phyloP scores from a whole-genome alignment of 208 protist species.

The Ichthyophonus hoferi region DNA sequence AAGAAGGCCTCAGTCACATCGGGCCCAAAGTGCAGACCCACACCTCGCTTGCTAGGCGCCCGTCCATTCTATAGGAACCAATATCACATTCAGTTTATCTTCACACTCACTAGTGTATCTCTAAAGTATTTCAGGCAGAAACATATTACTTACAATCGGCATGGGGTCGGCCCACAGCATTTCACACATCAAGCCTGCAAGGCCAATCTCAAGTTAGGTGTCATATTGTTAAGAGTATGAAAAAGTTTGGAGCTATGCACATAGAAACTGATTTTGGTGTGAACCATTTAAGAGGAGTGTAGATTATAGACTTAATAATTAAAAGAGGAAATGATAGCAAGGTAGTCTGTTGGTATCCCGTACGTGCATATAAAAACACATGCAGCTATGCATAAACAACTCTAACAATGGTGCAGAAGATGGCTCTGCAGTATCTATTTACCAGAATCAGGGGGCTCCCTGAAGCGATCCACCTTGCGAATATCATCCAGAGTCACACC shows the following conservation, averaged over 20 bases:
- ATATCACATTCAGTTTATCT: no score
- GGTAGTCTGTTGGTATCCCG: neutral
- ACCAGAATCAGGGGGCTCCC: constrained; percentile 79
- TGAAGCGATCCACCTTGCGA: constrained; percentile 83
- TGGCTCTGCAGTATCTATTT: neutral
- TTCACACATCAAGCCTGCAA: constrained; percentile 80
- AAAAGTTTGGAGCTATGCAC: no score
- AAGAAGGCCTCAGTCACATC: constrained; percentile 91
- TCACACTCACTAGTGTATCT: neutral
- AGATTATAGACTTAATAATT: no score
- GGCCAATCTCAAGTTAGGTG: no score
- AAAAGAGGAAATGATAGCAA: neutral
- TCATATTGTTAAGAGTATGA: no score
- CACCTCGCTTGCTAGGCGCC: constrained; percentile 84
- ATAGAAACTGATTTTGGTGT: neutral
- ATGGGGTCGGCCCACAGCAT: constrained; percentile 90
- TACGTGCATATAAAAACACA: neutral
- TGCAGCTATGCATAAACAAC: neutral
- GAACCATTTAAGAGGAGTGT: neutral
- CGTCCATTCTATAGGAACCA: constrained; percentile 60
- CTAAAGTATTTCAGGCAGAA: neutral
- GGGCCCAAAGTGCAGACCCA: constrained; percentile 90
- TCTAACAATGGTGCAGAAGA: neutral
- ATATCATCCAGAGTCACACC: constrained; percentile 90
- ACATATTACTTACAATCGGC: constrained; percentile 19